These are phyloP conservation scores for Solanum bulbocastanum DNA, from an alignment of 257 asterid genomes.

Conservation along the genomic window DNA sequence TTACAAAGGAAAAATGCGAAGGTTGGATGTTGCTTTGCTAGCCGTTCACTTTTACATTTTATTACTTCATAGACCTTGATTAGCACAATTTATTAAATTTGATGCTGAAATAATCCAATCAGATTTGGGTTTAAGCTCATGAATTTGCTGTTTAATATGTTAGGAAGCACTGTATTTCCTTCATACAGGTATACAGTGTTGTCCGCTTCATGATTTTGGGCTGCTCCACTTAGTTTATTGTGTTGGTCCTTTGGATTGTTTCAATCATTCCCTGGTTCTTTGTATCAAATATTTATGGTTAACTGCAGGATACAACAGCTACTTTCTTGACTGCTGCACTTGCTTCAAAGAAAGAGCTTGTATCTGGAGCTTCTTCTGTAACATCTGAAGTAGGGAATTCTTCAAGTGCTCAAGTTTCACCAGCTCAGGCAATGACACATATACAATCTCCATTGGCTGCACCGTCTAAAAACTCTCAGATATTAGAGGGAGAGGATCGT, in stretches of 20 bases:
- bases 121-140: not conserved
- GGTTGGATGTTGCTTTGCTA: not conserved
- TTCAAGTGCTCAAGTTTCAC: constrained; percentile 17
- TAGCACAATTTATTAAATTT: not conserved
- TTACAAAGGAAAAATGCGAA: not conserved
- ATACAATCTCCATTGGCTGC: constrained; percentile 17
- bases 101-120: not conserved
- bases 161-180: not conserved
- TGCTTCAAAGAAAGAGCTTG: constrained; percentile 43
- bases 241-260: not conserved
- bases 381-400: constrained; percentile 40
- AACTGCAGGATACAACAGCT: constrained; percentile 69
- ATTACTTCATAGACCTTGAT: not conserved
- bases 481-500: constrained; percentile 18
- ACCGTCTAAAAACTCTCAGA: constrained; percentile 23
- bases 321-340: constrained; percentile 69
- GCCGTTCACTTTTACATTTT: not conserved
- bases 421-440: constrained; percentile 16
- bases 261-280: not conserved
- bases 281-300: not conserved
- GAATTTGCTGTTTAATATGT: not conserved
- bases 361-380: constrained; percentile 32
- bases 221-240: not conserved
- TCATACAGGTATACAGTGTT: not conserved
- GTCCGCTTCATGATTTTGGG: not conserved